Conservation (phyloP, 352 stramenopile genomes). For the Globisporangium heterothallicum region DNA sequence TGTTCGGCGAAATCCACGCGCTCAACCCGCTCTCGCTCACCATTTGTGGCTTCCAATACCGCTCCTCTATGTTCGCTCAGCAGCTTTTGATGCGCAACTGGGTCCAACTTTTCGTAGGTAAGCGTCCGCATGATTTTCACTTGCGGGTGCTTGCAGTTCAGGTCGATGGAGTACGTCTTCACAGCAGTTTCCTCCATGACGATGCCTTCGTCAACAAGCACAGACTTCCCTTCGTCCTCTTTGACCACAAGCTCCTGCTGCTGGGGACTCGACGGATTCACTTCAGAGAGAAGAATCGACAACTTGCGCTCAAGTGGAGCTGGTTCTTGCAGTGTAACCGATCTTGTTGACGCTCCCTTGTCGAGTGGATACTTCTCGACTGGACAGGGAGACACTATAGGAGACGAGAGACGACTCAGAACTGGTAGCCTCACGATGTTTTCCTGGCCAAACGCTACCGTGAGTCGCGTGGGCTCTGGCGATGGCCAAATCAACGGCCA, state of each 20-base stretch:
- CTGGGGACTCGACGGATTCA: slow-evolving; percentile 17
- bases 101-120: slow-evolving; percentile 34
- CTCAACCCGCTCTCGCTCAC: slow-evolving; percentile 16
- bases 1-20: slow-evolving; percentile 27
- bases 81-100: slow-evolving; percentile 11
- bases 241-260: slow-evolving; percentile 26
- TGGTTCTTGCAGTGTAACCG: slow-evolving; percentile 30
- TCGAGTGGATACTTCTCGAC: slow-evolving; percentile 32
- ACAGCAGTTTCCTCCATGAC: slow-evolving; percentile 36
- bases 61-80: slow-evolving; percentile 15
- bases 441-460: slow-evolving; percentile 18
- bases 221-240: slow-evolving; percentile 39
- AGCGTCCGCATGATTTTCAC: slow-evolving; percentile 34
- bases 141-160: slow-evolving; percentile 21
- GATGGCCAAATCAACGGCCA: slow-evolving; percentile 51
- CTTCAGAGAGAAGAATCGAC: slow-evolving; percentile 32
- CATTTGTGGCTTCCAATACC: slow-evolving; percentile 14
- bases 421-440: slow-evolving; percentile 36
- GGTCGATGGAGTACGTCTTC: slow-evolving; percentile 40
- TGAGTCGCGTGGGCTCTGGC: slow-evolving; percentile 29
- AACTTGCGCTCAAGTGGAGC: slow-evolving; percentile 25
- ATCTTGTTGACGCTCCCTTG: slow-evolving; percentile 18
- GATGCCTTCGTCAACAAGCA: slow-evolving; percentile 45
- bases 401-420: slow-evolving; percentile 3
- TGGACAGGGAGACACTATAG: slow-evolving; percentile 11